Percentiles rank a stretch among this genome's conserved stretches.
These are phyloP conservation scores for Ceratocystis albifundus DNA, from an alignment of 2,329 filamentous ascomycete species.

Conservation along the genomic window DNA sequence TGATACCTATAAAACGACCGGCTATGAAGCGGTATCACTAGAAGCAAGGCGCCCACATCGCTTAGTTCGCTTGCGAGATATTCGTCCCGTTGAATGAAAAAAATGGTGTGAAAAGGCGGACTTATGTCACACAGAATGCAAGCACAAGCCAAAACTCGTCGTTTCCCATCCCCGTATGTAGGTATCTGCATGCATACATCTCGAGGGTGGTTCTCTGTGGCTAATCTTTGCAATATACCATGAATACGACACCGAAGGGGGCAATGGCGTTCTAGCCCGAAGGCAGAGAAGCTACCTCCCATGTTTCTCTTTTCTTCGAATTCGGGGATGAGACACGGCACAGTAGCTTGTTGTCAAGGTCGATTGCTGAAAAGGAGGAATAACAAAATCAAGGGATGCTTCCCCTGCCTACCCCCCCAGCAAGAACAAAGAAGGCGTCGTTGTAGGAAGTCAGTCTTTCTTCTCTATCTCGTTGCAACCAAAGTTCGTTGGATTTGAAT, in stretches of 20 bases:
- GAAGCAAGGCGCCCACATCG: background rate
- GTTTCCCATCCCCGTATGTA: background rate
- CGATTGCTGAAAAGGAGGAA: background rate
- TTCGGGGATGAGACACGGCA: conserved; percentile 1
- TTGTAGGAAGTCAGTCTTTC: background rate
- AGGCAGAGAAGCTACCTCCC: background rate
- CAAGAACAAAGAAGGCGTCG: background rate
- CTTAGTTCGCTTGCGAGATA: no score
- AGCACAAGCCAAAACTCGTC: background rate
- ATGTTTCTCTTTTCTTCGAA: background rate
- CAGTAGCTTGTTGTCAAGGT: background rate
- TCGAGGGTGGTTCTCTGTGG: background rate
- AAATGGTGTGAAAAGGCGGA: background rate
- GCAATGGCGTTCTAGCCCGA: background rate
- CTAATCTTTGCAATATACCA: background rate
- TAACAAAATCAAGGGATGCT: background rate
- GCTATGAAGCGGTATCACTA: background rate
- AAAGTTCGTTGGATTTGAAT: background rate
- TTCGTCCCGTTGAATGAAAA: no score
- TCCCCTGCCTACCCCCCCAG: no score
- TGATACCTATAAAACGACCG: background rate
- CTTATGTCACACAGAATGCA: background rate
- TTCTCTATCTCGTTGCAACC: background rate
- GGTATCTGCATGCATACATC: background rate
- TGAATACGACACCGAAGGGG: background rate